These are phyloP conservation scores for Cercospora sp. DNA, from an alignment of 2,329 filamentous ascomycete genomes.

Conservation along the genomic window DNA sequence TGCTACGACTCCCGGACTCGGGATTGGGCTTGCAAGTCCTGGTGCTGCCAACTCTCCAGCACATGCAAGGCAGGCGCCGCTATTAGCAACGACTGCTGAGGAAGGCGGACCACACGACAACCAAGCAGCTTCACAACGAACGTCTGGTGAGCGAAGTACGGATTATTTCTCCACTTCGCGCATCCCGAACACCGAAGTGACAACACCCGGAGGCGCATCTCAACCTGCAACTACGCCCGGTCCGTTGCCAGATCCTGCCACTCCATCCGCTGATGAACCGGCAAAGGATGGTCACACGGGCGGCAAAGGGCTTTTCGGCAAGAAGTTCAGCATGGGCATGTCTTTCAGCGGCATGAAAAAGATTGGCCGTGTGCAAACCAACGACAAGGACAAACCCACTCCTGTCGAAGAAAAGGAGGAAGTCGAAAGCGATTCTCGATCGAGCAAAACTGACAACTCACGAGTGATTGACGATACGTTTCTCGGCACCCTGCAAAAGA, in stretches of 20 bases:
- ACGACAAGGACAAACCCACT: constrained; percentile 68
- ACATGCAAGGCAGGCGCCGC: constrained; percentile 39
- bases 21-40: constrained; percentile 63
- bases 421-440: constrained; percentile 59
- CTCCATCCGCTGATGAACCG: constrained; percentile 54
- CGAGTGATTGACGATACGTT: constrained; percentile 76
- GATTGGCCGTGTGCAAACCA: constrained; percentile 67
- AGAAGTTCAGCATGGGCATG: constrained; percentile 74
- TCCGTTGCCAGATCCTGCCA: constrained; percentile 40
- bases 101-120: constrained; percentile 55
- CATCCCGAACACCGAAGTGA: constrained; percentile 49
- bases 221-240: constrained; percentile 38
- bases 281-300: constrained; percentile 49
- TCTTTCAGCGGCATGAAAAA: constrained; percentile 79
- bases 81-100: constrained; percentile 42
- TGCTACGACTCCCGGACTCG: constrained; percentile 71
- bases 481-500: constrained; percentile 69
- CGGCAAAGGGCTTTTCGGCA: constrained; percentile 66
- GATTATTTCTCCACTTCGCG: constrained; percentile 75
- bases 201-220: constrained; percentile 30
- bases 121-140: constrained; percentile 54
- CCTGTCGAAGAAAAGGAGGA: constrained; percentile 70
- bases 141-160: constrained; percentile 61
- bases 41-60: constrained; percentile 39
- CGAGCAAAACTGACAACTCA: constrained; percentile 60